Base-by-base conservation (phyloP, 1,284 basidiomycete species). In the Porogramme epimiltina region DNA sequence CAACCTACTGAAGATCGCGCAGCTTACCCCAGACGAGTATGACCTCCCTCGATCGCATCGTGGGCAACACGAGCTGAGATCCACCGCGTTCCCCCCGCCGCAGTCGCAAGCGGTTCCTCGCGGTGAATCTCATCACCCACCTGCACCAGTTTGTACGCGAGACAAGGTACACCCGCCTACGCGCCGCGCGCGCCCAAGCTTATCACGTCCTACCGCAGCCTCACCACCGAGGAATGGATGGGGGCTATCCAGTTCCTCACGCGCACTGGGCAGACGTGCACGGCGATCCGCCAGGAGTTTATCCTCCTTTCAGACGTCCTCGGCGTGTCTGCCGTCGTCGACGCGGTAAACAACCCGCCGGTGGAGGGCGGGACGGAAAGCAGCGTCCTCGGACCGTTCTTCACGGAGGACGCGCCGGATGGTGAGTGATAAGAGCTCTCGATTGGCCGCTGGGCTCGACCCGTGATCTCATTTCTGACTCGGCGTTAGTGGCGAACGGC, bases 171-270 rank as follows among this genome's bases (percentile, higher is more conserved):
- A n/a, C n/a, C 5, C 34, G n/a, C n/a, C 31, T 22, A 36, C 28
- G 20, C 36, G 4, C 22, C 43, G 24, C 28, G 28, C n/a, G n/a
- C 34, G 9, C 47, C 18, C 26, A 20, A 33, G 31, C 20, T 34
- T 3, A 47, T 18, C 9, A 6, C n/a, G n/a, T n/a, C n/a, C 36
- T 23, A 20, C 23, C 16, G 13, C 39, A 82, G 82, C 51, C 68
- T 93, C 44, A 90, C 89, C 9, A 87, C 85, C 0, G 86, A 93
- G 8, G 92, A 95, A 73, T 95, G 93, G 92, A 87, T 90, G 84
- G 70, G 76, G 18, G 76, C 87, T 0, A 85, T 93, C 61, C 68
- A 87, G 54, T 93, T 93, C 72, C 73, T 94, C 58, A 93, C 89
- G 1, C 73, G 75, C 16, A 81, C 79, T 0, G 91, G 91, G 6